These are phyloP conservation scores for Lactarius deliciosus DNA, from an alignment of 768 basidiomycete genomes.

Conservation along the genomic window DNA sequence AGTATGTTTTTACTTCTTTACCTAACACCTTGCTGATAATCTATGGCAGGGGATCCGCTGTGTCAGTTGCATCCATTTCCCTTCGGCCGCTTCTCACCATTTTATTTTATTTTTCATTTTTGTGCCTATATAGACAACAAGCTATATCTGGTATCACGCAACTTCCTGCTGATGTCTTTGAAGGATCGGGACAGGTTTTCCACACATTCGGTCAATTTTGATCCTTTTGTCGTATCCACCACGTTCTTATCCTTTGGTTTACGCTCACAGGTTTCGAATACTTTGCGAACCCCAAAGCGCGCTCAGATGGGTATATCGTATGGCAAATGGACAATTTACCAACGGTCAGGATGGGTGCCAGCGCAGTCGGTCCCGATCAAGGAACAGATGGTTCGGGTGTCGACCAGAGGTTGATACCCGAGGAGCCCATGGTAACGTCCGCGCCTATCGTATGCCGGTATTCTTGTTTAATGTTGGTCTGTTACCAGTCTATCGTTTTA, in stretches of 20 bases:
- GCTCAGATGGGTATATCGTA: constrained; percentile 61
- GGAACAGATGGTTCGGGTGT: constrained; percentile 47
- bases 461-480: constrained; percentile 3
- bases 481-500: constrained; percentile 47
- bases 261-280: constrained; percentile 65
- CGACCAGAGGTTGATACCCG: constrained; percentile 56
- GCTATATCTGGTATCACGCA: constrained; percentile 47
- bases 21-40: constrained; percentile 3
- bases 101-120: background rate
- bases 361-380: constrained; percentile 51
- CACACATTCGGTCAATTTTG: constrained; percentile 43
- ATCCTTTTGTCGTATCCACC: background rate
- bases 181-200: constrained; percentile 54
- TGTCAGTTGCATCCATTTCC: constrained; percentile 35
- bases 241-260: constrained; percentile 3
- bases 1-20: constrained; percentile 30
- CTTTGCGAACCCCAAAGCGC: constrained; percentile 57
- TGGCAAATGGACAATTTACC: constrained; percentile 67
- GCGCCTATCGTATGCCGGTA: background rate
- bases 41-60: constrained; percentile 47
- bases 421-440: constrained; percentile 49
- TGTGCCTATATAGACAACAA: constrained; percentile 41
- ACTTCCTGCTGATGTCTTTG: constrained; percentile 55
- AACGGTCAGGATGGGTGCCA: constrained; percentile 52
- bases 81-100: constrained; percentile 2